phyloP scores from a whole-genome alignment of 2,329 filamentous ascomycete genomes.

The Fusarium solani-melongenae region DNA sequence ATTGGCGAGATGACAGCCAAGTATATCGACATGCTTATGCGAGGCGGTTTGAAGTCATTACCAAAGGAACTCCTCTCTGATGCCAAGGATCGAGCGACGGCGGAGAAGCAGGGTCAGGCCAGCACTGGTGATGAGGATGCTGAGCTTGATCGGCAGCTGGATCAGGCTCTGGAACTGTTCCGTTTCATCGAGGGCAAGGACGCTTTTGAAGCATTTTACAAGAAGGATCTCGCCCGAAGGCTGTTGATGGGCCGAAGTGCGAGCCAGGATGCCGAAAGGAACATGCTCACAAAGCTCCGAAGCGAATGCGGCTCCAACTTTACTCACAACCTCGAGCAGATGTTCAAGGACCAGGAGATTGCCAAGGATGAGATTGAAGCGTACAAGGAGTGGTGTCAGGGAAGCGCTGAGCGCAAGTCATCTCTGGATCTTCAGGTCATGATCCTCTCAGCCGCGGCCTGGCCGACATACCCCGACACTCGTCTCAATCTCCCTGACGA shows the following conservation, averaged over 20 bases:
- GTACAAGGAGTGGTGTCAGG: conserved; percentile 77
- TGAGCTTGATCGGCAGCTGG: conserved; percentile 90
- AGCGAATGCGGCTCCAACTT: conserved; percentile 94
- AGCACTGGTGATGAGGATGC: conserved; percentile 87
- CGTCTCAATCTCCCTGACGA: conserved; percentile 78
- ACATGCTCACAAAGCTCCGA: conserved; percentile 92
- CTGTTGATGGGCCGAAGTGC: conserved; percentile 92
- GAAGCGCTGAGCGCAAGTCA: conserved; percentile 59
- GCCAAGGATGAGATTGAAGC: conserved; percentile 92
- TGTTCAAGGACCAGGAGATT: conserved; percentile 99
- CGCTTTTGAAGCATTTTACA: conserved; percentile 99
- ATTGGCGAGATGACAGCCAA: conserved; percentile 99
- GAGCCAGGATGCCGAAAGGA: conserved; percentile 93
- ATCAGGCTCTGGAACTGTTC: conserved; percentile 94
- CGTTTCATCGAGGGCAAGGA: conserved; percentile 97
- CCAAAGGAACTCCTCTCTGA: conserved; percentile 76
- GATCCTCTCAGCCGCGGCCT: conserved; percentile 90
- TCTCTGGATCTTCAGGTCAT: conserved; percentile 79
- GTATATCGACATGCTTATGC: conserved; percentile 89
- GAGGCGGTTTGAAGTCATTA: conserved; percentile 86
- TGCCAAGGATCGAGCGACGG: conserved; percentile 64
- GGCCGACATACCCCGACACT: conserved; percentile 88
- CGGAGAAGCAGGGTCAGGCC: conserved; percentile 71
- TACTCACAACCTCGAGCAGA: conserved; percentile 96
- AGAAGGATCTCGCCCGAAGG: conserved; percentile 91